These are phyloP conservation scores for Phytophthora sojae DNA, from an alignment of 352 stramenopile species.

Conservation along the genomic window DNA sequence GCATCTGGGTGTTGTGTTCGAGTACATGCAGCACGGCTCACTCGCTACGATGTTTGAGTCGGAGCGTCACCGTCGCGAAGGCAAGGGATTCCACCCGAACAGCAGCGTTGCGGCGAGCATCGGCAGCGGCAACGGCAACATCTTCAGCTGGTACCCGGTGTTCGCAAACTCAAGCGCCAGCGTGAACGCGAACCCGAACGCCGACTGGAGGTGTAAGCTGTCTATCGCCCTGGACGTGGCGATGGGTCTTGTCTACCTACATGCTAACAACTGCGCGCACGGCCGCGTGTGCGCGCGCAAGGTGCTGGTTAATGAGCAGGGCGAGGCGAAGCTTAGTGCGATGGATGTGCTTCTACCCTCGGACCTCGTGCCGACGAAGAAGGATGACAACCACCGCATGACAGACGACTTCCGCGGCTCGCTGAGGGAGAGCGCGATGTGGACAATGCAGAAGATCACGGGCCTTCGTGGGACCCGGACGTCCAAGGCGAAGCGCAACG, in stretches of 20 bases:
- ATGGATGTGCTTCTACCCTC: constrained; percentile 63
- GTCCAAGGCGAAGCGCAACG: constrained; percentile 17
- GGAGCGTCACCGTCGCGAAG: constrained; percentile 65
- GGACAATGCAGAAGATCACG: constrained; percentile 52
- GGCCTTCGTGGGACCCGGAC: constrained; percentile 18
- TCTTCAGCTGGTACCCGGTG: constrained; percentile 66
- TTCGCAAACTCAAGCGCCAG: constrained; percentile 40
- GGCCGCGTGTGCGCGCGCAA: constrained; percentile 67
- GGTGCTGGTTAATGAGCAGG: constrained; percentile 77
- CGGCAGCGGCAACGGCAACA: constrained; percentile 51
- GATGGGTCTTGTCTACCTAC: constrained; percentile 83
- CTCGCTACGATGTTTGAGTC: constrained; percentile 65
- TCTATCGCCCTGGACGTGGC: constrained; percentile 81
- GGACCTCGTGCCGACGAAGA: constrained; percentile 10
- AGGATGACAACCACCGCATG: constrained; percentile 21
- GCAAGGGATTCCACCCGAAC: constrained; percentile 54
- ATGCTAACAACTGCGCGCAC: constrained; percentile 68
- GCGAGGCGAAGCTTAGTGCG: constrained; percentile 80
- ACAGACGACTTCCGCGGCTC: constrained; percentile 49
- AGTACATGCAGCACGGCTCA: constrained; percentile 79
- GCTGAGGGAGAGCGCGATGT: constrained; percentile 54
- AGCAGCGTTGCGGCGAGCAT: constrained; percentile 42
- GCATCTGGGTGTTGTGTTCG: constrained; percentile 76
- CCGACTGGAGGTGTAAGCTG: constrained; percentile 76
- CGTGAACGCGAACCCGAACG: constrained; percentile 53